phyloP scores from a whole-genome alignment of 805 yeast species.

The Kodamaea kaohsiungensis region DNA sequence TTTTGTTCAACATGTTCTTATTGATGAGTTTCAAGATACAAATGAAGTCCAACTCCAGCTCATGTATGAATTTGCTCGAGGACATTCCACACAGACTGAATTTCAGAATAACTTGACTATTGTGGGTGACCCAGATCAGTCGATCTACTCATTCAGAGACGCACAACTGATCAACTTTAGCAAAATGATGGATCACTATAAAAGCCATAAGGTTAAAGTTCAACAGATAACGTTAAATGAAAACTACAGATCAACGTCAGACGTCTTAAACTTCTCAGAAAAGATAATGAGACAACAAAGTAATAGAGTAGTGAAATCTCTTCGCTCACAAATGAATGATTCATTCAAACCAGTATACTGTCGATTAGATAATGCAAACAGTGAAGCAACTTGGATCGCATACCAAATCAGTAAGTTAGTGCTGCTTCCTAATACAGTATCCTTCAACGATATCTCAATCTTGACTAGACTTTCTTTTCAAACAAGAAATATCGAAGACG shows the following conservation, averaged over 20 bases:
- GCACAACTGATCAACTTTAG: conserved; percentile 72
- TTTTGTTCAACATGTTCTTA: conserved; percentile 66
- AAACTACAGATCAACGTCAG: conserved; percentile 80
- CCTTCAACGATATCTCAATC: conserved; percentile 60
- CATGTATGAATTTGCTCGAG: conserved; percentile 48
- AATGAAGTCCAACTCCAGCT: conserved; percentile 73
- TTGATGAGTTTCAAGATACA: conserved; percentile 96
- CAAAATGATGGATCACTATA: conserved; percentile 48
- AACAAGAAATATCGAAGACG: conserved; percentile 64
- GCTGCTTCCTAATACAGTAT: conserved; percentile 33
- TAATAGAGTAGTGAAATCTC: conserved; percentile 42
- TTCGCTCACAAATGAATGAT: conserved; percentile 47
- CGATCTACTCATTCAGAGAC: conserved; percentile 85
- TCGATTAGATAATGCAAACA: conserved; percentile 38
- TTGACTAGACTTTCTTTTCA: conserved; percentile 66
- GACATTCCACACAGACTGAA: conserved; percentile 29
- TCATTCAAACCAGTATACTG: conserved; percentile 50
- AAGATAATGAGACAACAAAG: conserved; percentile 61
- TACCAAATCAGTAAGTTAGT: conserved; percentile 53
- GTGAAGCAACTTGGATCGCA: conserved; percentile 62
- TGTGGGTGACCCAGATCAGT: conserved; percentile 97
- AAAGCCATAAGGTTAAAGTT: conserved; percentile 17
- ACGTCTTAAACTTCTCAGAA: conserved; percentile 66
- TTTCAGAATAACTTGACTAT: conserved; percentile 65
- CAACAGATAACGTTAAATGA: conserved; percentile 51